Base-by-base conservation (phyloP, 1,284 basidiomycete genomes). In the Amylostereum areolatum region DNA sequence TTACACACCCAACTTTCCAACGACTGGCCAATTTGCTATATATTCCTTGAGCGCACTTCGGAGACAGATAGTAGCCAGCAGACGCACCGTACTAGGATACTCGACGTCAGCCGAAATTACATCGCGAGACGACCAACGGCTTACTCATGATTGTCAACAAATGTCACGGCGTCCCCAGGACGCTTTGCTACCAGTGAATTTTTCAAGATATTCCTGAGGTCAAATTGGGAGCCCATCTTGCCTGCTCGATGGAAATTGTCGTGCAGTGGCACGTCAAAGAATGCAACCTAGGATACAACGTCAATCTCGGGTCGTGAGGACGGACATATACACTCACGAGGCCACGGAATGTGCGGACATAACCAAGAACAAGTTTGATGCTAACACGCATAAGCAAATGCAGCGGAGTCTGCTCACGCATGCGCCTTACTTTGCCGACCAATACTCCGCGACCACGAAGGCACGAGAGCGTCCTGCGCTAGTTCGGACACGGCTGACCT, bases 121-220 rank as follows among this genome's bases (percentile, higher is more conserved):
- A 25, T 6, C 10, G 12, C 27, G 24, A 41, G 37, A 31, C 18
- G 35, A 9, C 24, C 24, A 27, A 3, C 6, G 30, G 69, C 77
- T 66, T 55, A 89, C 86, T 90, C 88, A 59, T 90, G 88, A 62
- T 90, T 90, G 58, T 90, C 87, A 2, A 90, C 87, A 59, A 91
- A 90, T 0, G 87, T 89, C 8, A 90, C 83, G 5, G 87, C 83
- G 58, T 87, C 83, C n/a, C 69, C 66, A 2, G 88, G 86, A 52
- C 76, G 75, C 8, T 64, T 60, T 46, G 78, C 68, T 30, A 85
- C 69, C 5, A 90, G 60, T 0, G 83, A 81, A 42, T 72, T 67
- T 46, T 79, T 66, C 32, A 90, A 62, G 45, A 90, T 80, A 12
- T 58, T 74, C 50, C 87, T 69, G 29, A 90, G 70, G 63, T 90